Evolutionary conservation across 2,329 filamentous ascomycete genomes (phyloP).

Genomic region (Phialophora expanda): DNA sequence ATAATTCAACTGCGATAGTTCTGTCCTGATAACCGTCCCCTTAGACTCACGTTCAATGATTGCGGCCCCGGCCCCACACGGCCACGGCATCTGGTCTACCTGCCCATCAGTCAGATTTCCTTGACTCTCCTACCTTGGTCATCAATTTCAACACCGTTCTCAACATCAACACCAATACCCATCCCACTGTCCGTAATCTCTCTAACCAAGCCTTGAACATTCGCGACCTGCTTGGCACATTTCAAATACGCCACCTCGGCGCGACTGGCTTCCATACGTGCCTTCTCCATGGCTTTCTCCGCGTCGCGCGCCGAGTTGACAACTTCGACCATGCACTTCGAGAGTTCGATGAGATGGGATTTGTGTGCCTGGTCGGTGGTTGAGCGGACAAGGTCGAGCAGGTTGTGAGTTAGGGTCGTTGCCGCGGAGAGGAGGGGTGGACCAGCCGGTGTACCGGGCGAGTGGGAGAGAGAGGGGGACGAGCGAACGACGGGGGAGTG

Average conservation of each 20-base stretch:
- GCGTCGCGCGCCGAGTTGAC: conserved; percentile 40
- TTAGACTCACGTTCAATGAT: neutral
- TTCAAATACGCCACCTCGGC: conserved; percentile 38
- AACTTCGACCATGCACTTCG: conserved; percentile 39
- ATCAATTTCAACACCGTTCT: neutral
- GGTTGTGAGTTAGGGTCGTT: conserved; percentile 37
- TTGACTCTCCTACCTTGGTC: neutral
- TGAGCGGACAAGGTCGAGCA: conserved; percentile 38
- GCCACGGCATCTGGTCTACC: neutral
- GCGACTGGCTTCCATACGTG: conserved; percentile 39
- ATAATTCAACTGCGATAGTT: neutral
- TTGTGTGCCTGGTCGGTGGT: conserved; percentile 31
- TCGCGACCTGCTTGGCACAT: conserved; percentile 25
- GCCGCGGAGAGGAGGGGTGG: conserved; percentile 36
- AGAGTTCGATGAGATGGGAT: conserved; percentile 37
- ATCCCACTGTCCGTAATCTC: neutral
- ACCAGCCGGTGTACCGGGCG: conserved; percentile 16
- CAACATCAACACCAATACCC: neutral
- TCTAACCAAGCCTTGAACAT: conserved; percentile 19
- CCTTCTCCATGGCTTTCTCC: conserved; percentile 42
- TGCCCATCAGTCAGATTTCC: neutral
- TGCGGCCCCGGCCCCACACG: too few species aligned
- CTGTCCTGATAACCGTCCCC: neutral
- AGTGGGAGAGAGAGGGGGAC: neutral
- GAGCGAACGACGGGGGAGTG: neutral